Conservation (phyloP, 768 basidiomycete species). For the Hirschioporus abietinus region DNA sequence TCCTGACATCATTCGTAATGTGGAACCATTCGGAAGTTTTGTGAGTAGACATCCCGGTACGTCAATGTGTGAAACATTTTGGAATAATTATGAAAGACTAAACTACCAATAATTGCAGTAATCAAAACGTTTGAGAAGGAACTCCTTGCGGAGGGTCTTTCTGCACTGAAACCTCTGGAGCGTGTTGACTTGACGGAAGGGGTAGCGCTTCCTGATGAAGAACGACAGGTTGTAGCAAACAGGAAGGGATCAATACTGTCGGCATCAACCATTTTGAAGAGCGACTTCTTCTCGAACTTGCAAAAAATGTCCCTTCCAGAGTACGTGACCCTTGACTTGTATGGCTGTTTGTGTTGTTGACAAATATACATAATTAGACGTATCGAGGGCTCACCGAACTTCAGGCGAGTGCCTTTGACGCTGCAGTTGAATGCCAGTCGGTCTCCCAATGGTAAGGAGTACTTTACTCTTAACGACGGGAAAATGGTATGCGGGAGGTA, state of each 20-base stretch:
- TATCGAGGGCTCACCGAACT: conserved; percentile 93
- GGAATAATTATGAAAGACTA: not conserved
- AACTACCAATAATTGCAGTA: conserved; percentile 41
- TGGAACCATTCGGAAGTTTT: conserved; percentile 76
- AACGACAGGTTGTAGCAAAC: conserved; percentile 76
- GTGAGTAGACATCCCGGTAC: conserved; percentile 81
- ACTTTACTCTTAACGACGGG: conserved; percentile 37
- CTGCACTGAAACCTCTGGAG: conserved; percentile 78
- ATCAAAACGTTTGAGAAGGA: conserved; percentile 96
- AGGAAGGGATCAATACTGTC: conserved; percentile 84
- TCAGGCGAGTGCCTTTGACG: conserved; percentile 72
- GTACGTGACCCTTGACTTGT: conserved; percentile 39
- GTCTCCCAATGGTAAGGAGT: conserved; percentile 26
- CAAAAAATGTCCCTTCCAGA: conserved; percentile 97
- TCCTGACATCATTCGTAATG: conserved; percentile 72
- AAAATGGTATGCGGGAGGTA: conserved; percentile 80
- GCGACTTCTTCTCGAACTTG: conserved; percentile 87
- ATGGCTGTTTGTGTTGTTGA: not conserved
- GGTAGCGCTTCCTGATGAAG: conserved; percentile 86
- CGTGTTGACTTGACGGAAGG: conserved; percentile 61
- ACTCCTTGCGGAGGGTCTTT: conserved; percentile 67
- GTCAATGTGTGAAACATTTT: conserved; percentile 7
- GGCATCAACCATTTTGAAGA: conserved; percentile 90
- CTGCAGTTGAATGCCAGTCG: conserved; percentile 27
- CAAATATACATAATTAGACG: conserved; percentile 38